These are phyloP conservation scores for Alternaria solani DNA, from an alignment of 2,329 filamentous ascomycete species.

Conservation along the genomic window DNA sequence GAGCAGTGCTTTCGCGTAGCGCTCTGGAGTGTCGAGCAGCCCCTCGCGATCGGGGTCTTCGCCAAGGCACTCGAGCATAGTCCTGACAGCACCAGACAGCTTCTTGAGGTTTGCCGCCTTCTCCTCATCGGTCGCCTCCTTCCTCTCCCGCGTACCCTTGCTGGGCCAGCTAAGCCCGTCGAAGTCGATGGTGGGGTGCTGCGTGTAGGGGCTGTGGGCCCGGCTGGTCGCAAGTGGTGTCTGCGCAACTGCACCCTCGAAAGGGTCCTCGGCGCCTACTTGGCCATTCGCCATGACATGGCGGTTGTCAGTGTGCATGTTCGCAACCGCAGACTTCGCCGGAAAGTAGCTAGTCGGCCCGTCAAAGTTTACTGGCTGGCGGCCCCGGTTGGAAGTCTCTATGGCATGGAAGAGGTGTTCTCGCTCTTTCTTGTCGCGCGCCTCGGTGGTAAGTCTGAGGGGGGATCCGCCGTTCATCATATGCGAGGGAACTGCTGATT, in stretches of 20 bases:
- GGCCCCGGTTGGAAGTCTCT: conserved; percentile 62
- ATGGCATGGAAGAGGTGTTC: conserved; percentile 68
- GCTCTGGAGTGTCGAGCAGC: conserved; percentile 72
- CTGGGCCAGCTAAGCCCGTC: conserved; percentile 66
- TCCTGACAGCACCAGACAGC: conserved; percentile 68
- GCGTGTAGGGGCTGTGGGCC: conserved; percentile 60
- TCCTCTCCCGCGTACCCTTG: conserved; percentile 68
- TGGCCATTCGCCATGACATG: conserved; percentile 36
- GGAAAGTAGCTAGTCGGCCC: conserved; percentile 43
- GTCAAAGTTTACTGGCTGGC: conserved; percentile 57
- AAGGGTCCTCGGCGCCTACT: conserved; percentile 58
- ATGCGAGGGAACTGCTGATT: conserved; percentile 64
- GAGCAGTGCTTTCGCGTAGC: conserved; percentile 94
- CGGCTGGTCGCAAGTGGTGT: conserved; percentile 64
- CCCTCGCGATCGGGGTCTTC: conserved; percentile 72
- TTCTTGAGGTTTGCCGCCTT: conserved; percentile 66
- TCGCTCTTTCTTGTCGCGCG: conserved; percentile 60
- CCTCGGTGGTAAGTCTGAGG: conserved; percentile 56
- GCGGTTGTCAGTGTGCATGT: conserved; percentile 23
- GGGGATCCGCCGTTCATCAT: conserved; percentile 65
- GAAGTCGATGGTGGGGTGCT: conserved; percentile 62
- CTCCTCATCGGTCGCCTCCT: conserved; percentile 66
- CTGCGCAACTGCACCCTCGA: conserved; percentile 60
- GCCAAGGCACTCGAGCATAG: conserved; percentile 71
- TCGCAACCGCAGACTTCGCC: conserved; percentile 27